A percentile compares a stretch with the other conserved stretches of the same genome.
Conservation (phyloP, 805 yeast genomes). For the Pichia occidentalis region DNA sequence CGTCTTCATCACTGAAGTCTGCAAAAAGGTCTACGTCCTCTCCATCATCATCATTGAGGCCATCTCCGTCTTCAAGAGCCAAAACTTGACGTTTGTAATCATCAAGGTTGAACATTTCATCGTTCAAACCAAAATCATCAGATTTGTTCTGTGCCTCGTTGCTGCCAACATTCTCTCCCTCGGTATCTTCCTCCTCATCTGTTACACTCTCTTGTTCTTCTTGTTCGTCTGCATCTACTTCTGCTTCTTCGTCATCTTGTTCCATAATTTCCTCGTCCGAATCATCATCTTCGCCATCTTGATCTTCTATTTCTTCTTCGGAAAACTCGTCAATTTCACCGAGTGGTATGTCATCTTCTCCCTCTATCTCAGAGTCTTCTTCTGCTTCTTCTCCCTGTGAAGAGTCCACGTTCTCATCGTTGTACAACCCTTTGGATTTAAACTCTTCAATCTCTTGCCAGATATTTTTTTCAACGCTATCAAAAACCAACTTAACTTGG, state of each 20-base stretch:
- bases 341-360: conserved; percentile 25
- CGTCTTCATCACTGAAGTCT: conserved; percentile 46
- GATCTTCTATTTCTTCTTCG: conserved; percentile 26
- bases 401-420: conserved; percentile 19
- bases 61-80: conserved; percentile 31
- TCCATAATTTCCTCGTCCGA: conserved; percentile 32
- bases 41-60: conserved; percentile 38
- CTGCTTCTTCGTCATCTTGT: conserved; percentile 26
- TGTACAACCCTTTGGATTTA: conserved; percentile 28
- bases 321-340: conserved; percentile 19
- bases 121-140: conserved; percentile 60
- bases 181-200: conserved; percentile 23
- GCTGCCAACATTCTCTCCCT: conserved; percentile 15
- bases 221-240: conserved; percentile 47
- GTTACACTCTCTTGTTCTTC: conserved; percentile 39
- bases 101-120: conserved; percentile 78
- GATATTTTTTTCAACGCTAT: conserved; percentile 62
- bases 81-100: conserved; percentile 42
- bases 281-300: conserved; percentile 16
- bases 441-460: conserved; percentile 49
- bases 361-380: conserved; percentile 24
- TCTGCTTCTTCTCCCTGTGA: conserved; percentile 22
- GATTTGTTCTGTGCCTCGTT: conserved; percentile 35
- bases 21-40: conserved; percentile 50
- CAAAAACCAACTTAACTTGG: conserved; percentile 80